Evolutionary conservation across 2,329 filamentous ascomycete species (phyloP).

Genomic region (Colletotrichum euphorbiae): DNA sequence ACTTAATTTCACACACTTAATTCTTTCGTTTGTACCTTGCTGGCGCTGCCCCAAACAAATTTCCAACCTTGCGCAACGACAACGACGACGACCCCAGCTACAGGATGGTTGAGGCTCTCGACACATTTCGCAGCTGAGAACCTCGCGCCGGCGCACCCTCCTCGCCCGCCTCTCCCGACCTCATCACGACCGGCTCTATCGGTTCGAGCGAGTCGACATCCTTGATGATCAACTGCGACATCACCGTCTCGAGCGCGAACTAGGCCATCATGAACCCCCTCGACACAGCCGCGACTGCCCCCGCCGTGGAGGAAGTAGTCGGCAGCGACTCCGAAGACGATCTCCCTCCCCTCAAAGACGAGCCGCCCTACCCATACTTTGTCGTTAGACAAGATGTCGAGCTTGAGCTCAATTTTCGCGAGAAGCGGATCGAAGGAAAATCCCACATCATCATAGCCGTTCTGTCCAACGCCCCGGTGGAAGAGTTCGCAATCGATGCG

Average conservation of each 20-base stretch:
- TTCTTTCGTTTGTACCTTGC: background rate
- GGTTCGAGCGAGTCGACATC: background rate
- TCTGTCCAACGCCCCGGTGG: conserved; percentile 64
- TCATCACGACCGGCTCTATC: background rate
- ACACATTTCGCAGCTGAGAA: conserved; percentile 33
- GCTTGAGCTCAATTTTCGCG: conserved; percentile 87
- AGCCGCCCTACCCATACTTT: conserved; percentile 55
- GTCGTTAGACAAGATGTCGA: conserved; percentile 89
- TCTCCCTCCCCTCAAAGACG: conserved; percentile 50
- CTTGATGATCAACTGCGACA: conserved; percentile 27
- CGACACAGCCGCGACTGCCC: conserved; percentile 26
- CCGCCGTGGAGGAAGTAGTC: conserved; percentile 33
- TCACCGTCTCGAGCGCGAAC: conserved; percentile 26
- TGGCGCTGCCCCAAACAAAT: conserved; percentile 10
- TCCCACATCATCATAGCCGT: conserved; percentile 84
- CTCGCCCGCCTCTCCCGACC: conserved; percentile 18
- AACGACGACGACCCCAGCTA: conserved; percentile 14
- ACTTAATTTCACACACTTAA: background rate
- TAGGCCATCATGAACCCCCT: conserved; percentile 36
- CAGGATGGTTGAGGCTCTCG: conserved; percentile 36
- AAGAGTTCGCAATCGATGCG: conserved; percentile 70
- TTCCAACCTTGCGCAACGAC: conserved; percentile 24
- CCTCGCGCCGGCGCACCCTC: conserved; percentile 37
- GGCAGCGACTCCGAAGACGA: conserved; percentile 45
- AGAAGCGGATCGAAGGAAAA: conserved; percentile 78